phyloP scores from a whole-genome alignment of 1,284 basidiomycete genomes.

The Fomitopsis schrenkii region DNA sequence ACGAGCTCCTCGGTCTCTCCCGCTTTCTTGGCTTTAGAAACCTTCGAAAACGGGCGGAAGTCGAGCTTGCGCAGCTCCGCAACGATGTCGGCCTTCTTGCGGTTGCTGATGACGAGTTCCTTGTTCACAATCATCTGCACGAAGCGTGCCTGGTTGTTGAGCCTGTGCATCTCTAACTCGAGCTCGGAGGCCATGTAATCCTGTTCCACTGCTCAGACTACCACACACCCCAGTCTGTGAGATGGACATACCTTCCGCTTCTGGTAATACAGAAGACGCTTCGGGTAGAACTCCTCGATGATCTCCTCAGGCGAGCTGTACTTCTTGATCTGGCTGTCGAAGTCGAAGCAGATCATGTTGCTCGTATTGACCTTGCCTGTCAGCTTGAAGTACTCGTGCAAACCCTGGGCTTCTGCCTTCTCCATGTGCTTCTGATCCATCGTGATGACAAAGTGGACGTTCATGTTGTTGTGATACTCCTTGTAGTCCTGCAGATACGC shows the following conservation, averaged over 20 bases:
- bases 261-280: conserved; percentile 89
- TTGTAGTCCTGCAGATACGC: conserved; percentile 74
- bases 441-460: conserved; percentile 87
- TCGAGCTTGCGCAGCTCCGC: conserved; percentile 79
- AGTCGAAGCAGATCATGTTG: conserved; percentile 99
- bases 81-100: conserved; percentile 88
- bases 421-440: conserved; percentile 82
- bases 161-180: conserved; percentile 77
- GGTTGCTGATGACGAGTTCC: conserved; percentile 87
- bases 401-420: conserved; percentile 86
- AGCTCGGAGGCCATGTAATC: conserved; percentile 86
- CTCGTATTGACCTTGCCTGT: conserved; percentile 79
- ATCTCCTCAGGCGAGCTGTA: conserved; percentile 91
- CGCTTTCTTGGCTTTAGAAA: conserved; percentile 62
- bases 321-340: conserved; percentile 94
- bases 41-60: conserved; percentile 90
- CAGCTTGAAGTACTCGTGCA: conserved; percentile 92
- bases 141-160: conserved; percentile 96
- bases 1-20: conserved; percentile 68
- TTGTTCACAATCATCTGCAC: conserved; percentile 94
- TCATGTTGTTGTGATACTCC: conserved; percentile 92
- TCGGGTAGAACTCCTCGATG: conserved; percentile 90
- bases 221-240: background rate
- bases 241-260: conserved; percentile 77
- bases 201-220: conserved; percentile 34